Evolutionary conservation across 352 stramenopile genomes (phyloP).

Genomic region (Globisporangium splendens): DNA sequence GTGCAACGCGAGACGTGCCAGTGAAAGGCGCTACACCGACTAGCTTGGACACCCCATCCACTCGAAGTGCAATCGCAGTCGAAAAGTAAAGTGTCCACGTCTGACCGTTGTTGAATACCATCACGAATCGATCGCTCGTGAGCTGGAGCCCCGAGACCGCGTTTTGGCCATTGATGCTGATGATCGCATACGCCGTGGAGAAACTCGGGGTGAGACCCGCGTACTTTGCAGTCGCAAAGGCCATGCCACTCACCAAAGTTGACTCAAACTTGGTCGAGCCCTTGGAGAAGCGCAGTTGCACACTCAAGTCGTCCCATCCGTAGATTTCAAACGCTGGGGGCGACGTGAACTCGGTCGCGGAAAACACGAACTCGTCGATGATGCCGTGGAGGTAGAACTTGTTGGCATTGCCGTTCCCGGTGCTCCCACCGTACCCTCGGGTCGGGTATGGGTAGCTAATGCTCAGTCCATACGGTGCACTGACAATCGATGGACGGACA

Average conservation of each 20-base stretch:
- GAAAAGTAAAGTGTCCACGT: conserved; percentile 70
- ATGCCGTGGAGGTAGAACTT: conserved; percentile 50
- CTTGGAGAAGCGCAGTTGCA: conserved; percentile 35
- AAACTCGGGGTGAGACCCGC: conserved; percentile 39
- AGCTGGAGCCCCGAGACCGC: conserved; percentile 3
- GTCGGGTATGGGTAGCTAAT: conserved; percentile 57
- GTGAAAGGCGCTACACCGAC: conserved; percentile 12
- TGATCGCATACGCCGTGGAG: conserved; percentile 36
- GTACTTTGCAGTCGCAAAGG: conserved; percentile 72
- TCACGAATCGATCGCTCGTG: conserved; percentile 41
- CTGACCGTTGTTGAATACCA: conserved; percentile 73
- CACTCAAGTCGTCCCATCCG: conserved; percentile 73
- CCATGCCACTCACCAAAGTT: conserved; percentile 69
- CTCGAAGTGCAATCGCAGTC: conserved; percentile 14
- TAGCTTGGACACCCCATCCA: background rate
- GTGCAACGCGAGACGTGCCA: conserved; percentile 52
- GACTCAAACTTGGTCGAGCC: conserved; percentile 25
- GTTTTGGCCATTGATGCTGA: conserved; percentile 37
- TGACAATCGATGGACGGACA: conserved; percentile 32
- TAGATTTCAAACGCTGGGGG: conserved; percentile 44
- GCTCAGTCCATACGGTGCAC: conserved; percentile 39
- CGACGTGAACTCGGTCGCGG: conserved; percentile 38
- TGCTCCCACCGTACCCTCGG: conserved; percentile 41
- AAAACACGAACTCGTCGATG: conserved; percentile 74
- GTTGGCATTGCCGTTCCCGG: conserved; percentile 39